Evolutionary conservation across 225 moss, liverwort and hornwort species (phyloP), one percentile per base, ranked within the genome.

Genomic region (Marchantia polymorpha): DNA sequence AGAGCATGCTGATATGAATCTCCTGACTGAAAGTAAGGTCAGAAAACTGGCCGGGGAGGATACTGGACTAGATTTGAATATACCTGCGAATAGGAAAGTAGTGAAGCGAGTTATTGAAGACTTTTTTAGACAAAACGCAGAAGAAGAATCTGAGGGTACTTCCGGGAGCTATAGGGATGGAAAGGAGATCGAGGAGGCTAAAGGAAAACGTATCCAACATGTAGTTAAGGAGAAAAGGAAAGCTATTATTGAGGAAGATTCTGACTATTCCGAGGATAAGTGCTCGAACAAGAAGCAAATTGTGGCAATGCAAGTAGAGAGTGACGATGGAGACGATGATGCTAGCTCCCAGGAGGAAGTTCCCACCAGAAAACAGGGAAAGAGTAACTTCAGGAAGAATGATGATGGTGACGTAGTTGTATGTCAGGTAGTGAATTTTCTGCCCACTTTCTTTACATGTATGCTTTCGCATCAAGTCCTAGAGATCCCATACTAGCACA

Each of bases 21-120:
- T 83, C 78, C 81, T 90, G 52, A 88, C 94, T 0, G 89, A 85
- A 85, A 92, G 91, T 80, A 84, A 89, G 76, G 89, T 96, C 39
- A 81, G 94, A 54, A 88, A 86, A 61, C 65, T 89, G 23, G 91
- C 93, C 69, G 82, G 86, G 7, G 16, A 86, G 12, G 89, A 84
- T 83, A 90, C 90, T 20, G 92, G 92, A 50, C 68, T 90, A 15
- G 87, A 90, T 63, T 88, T 94, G 29, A 86, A 85, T 0, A 69
- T 61, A 51, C 86, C 82, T 23, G 81, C 78, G 46, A 82, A 90
- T 72, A 89, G 81, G 92, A 69, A 78, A 52, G 67, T 92, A 76
- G 94, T 96, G 61, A 80, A 77, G 75, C 80, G 69, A 51, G 82
- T 85, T 69, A 89, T 96, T 22, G 74, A 82, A 72, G 60, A 84